Conservation (phyloP, 2,329 filamentous ascomycete genomes). For the Venturia asperata region DNA sequence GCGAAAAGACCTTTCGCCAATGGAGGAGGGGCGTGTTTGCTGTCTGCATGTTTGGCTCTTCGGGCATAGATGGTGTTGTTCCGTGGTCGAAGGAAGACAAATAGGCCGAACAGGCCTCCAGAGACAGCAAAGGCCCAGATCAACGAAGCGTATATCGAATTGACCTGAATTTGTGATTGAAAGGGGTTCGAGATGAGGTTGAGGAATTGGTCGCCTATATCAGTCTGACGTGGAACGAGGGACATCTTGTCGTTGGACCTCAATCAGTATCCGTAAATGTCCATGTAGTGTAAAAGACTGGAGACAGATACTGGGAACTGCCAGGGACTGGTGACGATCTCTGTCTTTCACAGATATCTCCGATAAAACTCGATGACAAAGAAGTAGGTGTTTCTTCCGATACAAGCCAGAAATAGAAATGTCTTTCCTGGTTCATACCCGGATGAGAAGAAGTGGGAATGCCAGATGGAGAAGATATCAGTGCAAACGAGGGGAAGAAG, state of each 20-base stretch:
- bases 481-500: background rate
- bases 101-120: conserved; percentile 64
- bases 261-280: background rate
- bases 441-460: background rate
- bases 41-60: conserved; percentile 85
- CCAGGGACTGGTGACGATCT: background rate
- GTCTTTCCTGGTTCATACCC: background rate
- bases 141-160: conserved; percentile 70
- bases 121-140: conserved; percentile 73
- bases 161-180: conserved; percentile 33
- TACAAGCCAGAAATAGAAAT: background rate
- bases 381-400: background rate
- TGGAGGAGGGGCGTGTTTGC: conserved; percentile 78
- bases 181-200: conserved; percentile 18
- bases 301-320: background rate
- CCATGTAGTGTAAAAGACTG: background rate
- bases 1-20: conserved; percentile 78
- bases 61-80: conserved; percentile 92
- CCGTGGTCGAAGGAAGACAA: conserved; percentile 84
- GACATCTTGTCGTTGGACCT: background rate
- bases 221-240: conserved; percentile 5
- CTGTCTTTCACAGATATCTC: background rate
- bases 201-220: conserved; percentile 13
- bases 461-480: background rate
- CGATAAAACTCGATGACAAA: background rate